A percentile compares a stretch with the other conserved stretches of the same genome.
Conservation (phyloP, 1,284 basidiomycete genomes). For the Wallemia mellicola region DNA sequence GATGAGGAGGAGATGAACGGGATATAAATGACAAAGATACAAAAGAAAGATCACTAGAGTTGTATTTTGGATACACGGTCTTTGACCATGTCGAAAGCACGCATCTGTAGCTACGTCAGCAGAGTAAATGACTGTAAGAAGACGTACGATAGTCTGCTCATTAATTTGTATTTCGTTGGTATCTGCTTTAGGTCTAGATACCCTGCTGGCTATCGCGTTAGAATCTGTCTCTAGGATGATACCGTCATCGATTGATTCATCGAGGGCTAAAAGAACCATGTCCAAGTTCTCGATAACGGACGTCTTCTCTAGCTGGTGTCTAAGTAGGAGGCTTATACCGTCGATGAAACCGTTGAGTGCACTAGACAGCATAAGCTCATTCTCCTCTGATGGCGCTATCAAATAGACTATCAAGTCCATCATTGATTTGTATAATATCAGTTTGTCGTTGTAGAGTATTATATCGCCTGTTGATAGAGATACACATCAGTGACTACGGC, state of each 20-base stretch:
- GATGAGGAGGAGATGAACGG: background rate
- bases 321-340: slow-evolving; percentile 50
- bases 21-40: background rate
- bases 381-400: slow-evolving; percentile 58
- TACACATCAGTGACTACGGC: too few relatives aligned
- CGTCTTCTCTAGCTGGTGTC: slow-evolving; percentile 83
- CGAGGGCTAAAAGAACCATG: slow-evolving; percentile 65
- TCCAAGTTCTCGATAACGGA: slow-evolving; percentile 85
- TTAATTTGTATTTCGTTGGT: slow-evolving; percentile 93
- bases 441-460: slow-evolving; percentile 63
- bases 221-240: slow-evolving; percentile 94
- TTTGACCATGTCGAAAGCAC: slow-evolving; percentile 1
- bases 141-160: slow-evolving; percentile 79
- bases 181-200: slow-evolving; percentile 73
- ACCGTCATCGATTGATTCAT: slow-evolving; percentile 93
- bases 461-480: slow-evolving; percentile 76
- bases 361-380: slow-evolving; percentile 80
- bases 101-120: background rate
- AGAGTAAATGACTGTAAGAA: slow-evolving; percentile 10
- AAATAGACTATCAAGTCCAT: slow-evolving; percentile 90
- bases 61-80: background rate
- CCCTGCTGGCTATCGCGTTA: slow-evolving; percentile 73
- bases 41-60: background rate
- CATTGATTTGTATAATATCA: slow-evolving; percentile 78
- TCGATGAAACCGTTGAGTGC: slow-evolving; percentile 64